Evolutionary conservation across 1,139 yeast species (phyloP).

Genomic region (Eremothecium gossypii): DNA sequence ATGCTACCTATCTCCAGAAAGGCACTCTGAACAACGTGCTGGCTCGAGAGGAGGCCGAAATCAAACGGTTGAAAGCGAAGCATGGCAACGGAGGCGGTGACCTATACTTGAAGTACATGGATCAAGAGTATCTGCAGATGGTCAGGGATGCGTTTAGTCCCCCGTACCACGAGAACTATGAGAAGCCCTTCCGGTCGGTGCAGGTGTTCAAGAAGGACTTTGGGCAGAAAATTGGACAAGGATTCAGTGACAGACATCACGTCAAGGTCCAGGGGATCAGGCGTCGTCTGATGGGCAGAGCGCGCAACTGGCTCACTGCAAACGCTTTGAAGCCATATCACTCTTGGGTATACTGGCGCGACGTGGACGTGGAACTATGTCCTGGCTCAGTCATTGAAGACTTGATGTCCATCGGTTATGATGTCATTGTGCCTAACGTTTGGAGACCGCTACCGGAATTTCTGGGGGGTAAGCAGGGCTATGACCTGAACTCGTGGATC

Average conservation of each 20-base stretch:
- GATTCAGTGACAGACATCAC: constrained; percentile 82
- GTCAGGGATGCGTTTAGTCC: constrained; percentile 51
- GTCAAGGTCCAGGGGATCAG: constrained; percentile 86
- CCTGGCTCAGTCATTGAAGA: constrained; percentile 74
- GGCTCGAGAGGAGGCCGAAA: constrained; percentile 49
- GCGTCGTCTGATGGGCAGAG: constrained; percentile 81
- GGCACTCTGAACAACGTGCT: constrained; percentile 48
- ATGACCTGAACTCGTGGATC: constrained; percentile 83
- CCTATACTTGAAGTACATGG: constrained; percentile 62
- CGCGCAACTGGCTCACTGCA: constrained; percentile 78
- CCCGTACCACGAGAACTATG: constrained; percentile 55
- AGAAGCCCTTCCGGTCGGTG: constrained; percentile 65
- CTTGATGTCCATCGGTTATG: constrained; percentile 65
- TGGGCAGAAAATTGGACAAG: constrained; percentile 79
- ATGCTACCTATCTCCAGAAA: constrained; percentile 58
- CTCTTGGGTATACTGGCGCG: constrained; percentile 94
- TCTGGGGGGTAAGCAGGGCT: constrained; percentile 70
- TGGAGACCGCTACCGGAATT: constrained; percentile 82
- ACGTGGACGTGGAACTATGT: constrained; percentile 77
- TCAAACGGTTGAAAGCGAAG: constrained; percentile 45
- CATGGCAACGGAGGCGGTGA: constrained; percentile 48
- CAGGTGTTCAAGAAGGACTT: constrained; percentile 76
- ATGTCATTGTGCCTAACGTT: constrained; percentile 81
- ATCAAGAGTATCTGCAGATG: constrained; percentile 48
- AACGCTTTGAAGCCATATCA: constrained; percentile 75